Percentiles rank a stretch among this genome's conserved stretches.
These are phyloP conservation scores for Maudiozyma pseudohumilis DNA, from an alignment of 805 yeast genomes.

Conservation along the genomic window DNA sequence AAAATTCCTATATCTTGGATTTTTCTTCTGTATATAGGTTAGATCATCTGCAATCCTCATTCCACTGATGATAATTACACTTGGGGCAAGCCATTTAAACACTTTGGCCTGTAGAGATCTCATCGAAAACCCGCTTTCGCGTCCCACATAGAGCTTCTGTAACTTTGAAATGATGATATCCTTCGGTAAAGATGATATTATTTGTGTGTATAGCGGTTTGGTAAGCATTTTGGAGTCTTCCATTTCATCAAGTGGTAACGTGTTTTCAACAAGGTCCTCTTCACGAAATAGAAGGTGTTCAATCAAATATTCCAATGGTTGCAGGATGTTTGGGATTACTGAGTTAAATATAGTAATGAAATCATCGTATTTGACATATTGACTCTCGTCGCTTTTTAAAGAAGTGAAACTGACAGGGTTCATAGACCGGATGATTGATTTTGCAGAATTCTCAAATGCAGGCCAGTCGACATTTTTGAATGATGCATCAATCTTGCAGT, in stretches of 20 bases:
- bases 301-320: conserved; percentile 37
- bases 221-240: conserved; percentile 12
- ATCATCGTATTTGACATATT: conserved; percentile 23
- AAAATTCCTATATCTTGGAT: conserved; percentile 40
- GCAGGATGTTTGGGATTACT: conserved; percentile 36
- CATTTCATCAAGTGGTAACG: conserved; percentile 1
- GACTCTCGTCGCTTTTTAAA: not conserved
- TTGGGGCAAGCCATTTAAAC: conserved; percentile 86
- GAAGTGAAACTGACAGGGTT: not conserved
- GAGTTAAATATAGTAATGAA: conserved; percentile 27
- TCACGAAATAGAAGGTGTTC: conserved; percentile 34
- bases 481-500: conserved; percentile 21
- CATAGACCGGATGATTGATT: conserved; percentile 25
- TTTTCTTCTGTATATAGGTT: conserved; percentile 20
- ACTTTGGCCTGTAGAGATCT: conserved; percentile 75
- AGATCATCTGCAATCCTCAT: conserved; percentile 32
- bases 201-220: conserved; percentile 33
- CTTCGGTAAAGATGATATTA: conserved; percentile 31
- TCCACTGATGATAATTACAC: conserved; percentile 63
- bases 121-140: conserved; percentile 73
- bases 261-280: conserved; percentile 13
- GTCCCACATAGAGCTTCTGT: conserved; percentile 57
- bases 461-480: conserved; percentile 30
- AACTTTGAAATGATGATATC: conserved; percentile 16
- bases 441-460: conserved; percentile 36